These are phyloP conservation scores for Fusarium sterilihyphosum DNA, from an alignment of 2,329 filamentous ascomycete genomes.

Conservation along the genomic window DNA sequence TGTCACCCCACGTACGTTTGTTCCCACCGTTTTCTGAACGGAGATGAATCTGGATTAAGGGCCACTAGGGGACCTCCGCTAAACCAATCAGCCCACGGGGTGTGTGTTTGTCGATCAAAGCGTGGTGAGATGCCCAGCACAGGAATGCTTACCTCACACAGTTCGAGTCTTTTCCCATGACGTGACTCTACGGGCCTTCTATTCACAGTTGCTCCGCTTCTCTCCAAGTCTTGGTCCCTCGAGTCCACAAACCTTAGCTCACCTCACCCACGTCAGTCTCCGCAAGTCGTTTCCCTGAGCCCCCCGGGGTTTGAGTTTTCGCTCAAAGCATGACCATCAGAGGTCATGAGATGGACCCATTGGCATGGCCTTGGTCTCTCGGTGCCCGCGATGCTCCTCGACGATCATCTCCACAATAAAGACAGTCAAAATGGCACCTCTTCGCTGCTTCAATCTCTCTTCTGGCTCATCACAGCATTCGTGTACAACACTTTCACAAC, in stretches of 20 bases:
- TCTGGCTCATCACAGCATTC: conserved; percentile 3
- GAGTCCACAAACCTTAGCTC: conserved; percentile 15
- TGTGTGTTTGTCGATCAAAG: not conserved
- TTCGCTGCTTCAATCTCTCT: conserved; percentile 22
- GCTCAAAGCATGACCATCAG: conserved; percentile 27
- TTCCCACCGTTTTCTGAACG: conserved; percentile 27
- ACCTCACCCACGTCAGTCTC: conserved; percentile 33
- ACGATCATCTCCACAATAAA: conserved; percentile 35
- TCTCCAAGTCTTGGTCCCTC: conserved; percentile 13
- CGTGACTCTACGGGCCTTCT: conserved; percentile 32
- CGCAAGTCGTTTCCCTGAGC: conserved; percentile 27
- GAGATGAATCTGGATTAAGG: conserved; percentile 33
- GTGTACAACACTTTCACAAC: conserved; percentile 4
- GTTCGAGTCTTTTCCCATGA: conserved; percentile 10
- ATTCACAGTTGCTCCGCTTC: conserved; percentile 17
- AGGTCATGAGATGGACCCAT: conserved; percentile 36
- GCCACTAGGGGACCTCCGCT: conserved; percentile 5
- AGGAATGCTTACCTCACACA: conserved; percentile 16
- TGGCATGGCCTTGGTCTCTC: conserved; percentile 9
- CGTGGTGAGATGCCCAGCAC: not conserved
- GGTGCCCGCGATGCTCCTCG: conserved; percentile 27
- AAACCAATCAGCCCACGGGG: conserved; percentile 5
- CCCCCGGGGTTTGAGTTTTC: conserved; percentile 27
- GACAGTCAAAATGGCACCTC: conserved; percentile 23
- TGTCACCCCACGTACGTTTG: conserved; percentile 18